Percentiles rank a stretch among this genome's conserved stretches.
phyloP scores from a whole-genome alignment of 208 protist species.

The Balamuthia mandrillaris region DNA sequence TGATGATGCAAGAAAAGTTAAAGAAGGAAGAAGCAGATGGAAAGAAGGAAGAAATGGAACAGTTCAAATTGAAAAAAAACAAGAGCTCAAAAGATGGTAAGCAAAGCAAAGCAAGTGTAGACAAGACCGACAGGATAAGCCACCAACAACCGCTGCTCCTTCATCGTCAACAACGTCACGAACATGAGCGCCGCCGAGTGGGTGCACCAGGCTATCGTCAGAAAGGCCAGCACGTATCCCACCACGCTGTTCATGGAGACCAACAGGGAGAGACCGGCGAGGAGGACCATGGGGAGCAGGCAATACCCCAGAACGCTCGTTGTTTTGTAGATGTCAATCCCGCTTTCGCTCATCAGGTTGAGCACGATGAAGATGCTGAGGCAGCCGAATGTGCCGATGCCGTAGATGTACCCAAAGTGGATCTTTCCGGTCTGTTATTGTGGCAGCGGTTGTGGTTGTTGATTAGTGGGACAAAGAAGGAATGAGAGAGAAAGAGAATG shows the following conservation, averaged over 20 bases:
- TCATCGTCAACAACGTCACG: constrained; percentile 42
- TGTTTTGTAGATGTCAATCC: constrained; percentile 54
- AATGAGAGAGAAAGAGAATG: background rate
- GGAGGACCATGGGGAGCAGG: constrained; percentile 71
- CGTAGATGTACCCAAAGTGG: constrained; percentile 77
- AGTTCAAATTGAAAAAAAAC: background rate
- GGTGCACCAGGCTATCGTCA: constrained; percentile 66
- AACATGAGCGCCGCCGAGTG: constrained; percentile 66
- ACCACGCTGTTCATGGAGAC: constrained; percentile 41
- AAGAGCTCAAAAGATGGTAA: constrained; percentile 64
- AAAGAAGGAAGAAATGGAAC: no score
- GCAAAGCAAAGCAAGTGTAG: constrained; percentile 67
- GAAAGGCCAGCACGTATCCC: constrained; percentile 51
- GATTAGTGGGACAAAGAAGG: background rate
- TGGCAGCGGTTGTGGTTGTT: background rate
- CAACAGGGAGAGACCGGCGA: constrained; percentile 60
- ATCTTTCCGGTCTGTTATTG: constrained; percentile 66
- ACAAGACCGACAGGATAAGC: constrained; percentile 66
- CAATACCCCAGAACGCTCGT: constrained; percentile 73
- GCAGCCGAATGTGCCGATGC: constrained; percentile 67
- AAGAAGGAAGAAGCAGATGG: no score
- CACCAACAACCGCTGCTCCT: constrained; percentile 60
- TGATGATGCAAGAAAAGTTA: no score
- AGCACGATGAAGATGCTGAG: constrained; percentile 58
- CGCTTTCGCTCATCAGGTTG: constrained; percentile 63